Conservation (phyloP, 768 basidiomycete genomes). For the Pleurotus tuoliensis region DNA sequence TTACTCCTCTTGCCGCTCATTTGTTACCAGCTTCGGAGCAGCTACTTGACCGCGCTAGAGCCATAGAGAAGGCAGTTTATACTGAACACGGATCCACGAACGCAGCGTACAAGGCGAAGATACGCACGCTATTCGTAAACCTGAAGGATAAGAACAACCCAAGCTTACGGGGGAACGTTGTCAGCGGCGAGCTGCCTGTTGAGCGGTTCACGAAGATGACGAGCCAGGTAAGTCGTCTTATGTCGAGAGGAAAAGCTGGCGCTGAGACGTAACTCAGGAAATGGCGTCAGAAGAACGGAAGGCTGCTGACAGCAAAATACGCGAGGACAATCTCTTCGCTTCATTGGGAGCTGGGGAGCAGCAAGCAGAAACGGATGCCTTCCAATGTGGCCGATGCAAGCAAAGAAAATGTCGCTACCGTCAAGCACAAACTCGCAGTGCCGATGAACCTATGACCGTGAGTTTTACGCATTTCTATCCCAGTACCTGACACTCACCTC, state of each 20-base stretch:
- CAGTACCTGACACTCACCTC: not conserved
- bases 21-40: slow-evolving; percentile 56
- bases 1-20: not conserved
- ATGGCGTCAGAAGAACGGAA: slow-evolving; percentile 95
- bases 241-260: not conserved
- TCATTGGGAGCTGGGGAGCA: slow-evolving; percentile 86
- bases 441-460: slow-evolving; percentile 98
- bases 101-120: slow-evolving; percentile 66
- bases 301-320: slow-evolving; percentile 76
- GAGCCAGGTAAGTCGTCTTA: slow-evolving; percentile 55
- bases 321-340: slow-evolving; percentile 84
- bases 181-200: slow-evolving; percentile 72
- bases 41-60: slow-evolving; percentile 61
- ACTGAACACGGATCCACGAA: slow-evolving; percentile 40
- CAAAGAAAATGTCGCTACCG: slow-evolving; percentile 90
- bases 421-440: slow-evolving; percentile 95
- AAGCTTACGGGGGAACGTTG: slow-evolving; percentile 75
- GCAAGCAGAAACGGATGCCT: slow-evolving; percentile 94
- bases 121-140: slow-evolving; percentile 87
- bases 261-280: slow-evolving; percentile 47
- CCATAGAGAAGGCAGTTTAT: slow-evolving; percentile 67
- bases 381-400: slow-evolving; percentile 95
- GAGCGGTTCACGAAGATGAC: slow-evolving; percentile 76
- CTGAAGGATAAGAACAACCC: slow-evolving; percentile 96
- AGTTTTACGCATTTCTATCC: slow-evolving; percentile 22